phyloP scores from a whole-genome alignment of 768 basidiomycete species.

The Mycena epipterygia region DNA sequence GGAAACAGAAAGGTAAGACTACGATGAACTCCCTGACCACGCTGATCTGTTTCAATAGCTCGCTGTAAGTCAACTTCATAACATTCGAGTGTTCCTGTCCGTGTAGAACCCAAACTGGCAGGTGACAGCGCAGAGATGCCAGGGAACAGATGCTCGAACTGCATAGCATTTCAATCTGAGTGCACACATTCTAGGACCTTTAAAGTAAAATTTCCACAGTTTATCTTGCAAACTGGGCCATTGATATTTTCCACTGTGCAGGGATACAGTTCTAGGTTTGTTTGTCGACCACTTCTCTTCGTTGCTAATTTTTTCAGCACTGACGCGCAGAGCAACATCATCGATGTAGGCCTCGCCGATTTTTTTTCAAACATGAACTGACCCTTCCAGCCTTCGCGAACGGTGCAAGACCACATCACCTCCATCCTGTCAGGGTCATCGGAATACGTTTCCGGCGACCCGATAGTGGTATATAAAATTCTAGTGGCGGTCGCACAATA shows the following conservation, averaged over 20 bases:
- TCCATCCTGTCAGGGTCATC: constrained; percentile 39
- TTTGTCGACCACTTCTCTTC: neutral
- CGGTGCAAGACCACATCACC: constrained; percentile 20
- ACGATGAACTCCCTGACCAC: too few relatives aligned
- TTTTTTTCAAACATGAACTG: neutral
- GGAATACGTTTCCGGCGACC: constrained; percentile 36
- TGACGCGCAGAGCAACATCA: neutral
- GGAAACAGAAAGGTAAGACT: constrained; percentile 68
- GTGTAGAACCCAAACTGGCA: constrained; percentile 11
- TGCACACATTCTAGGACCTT: constrained; percentile 56
- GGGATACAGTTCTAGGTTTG: constrained; percentile 12
- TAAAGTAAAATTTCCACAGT: constrained; percentile 31
- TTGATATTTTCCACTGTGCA: neutral
- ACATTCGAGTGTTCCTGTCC: neutral
- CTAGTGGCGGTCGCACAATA: constrained; percentile 26
- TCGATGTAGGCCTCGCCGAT: neutral
- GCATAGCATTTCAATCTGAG: constrained; percentile 50
- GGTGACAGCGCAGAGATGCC: constrained; percentile 62
- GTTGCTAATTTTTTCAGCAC: neutral
- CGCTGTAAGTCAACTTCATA: constrained; percentile 56
- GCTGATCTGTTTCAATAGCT: too few relatives aligned
- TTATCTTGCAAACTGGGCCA: neutral
- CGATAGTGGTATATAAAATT: constrained; percentile 12
- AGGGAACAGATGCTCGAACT: constrained; percentile 56
- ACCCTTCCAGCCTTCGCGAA: neutral